Evolutionary conservation across 371 early-diverging fungal species (phyloP), one percentile per base, ranked within the genome.

Genomic region (Caulochytrium protostelioides): DNA sequence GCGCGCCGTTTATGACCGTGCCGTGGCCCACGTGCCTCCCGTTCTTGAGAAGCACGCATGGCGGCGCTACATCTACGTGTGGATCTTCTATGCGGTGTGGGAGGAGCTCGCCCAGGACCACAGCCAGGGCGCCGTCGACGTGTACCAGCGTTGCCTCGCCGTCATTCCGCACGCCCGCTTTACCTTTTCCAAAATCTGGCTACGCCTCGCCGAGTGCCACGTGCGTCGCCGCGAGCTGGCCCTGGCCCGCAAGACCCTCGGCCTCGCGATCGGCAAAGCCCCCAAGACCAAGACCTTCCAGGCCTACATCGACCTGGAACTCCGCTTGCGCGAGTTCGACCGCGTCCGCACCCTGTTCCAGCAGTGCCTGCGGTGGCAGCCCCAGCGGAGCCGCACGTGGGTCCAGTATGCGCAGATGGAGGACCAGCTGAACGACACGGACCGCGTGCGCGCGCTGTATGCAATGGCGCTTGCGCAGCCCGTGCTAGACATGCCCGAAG

Each of bases 181-280:
- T 41, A 94, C 94, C 2, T 91, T 95, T 63, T 85, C 81, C 33
- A 95, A 95, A 54, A 71, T 90, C 30, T 95, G 97, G 97, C 52
- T 87, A 4, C 46, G 78, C 21, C 84, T 75, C 50, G 90, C 91
- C 18, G 74, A 79, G 40, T 91, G 87, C 49, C 77, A 84, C 40
- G 68, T 91, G 40, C 75, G 97, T 12, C 79, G 69, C 32, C 35
- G 63, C 25, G 66, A 89, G 28, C 42, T 92, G 1, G 43, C 40
- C 6, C 50, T 58, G 9, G 91, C 90, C n/a, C 72, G 97, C 32
- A 78, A 75, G 29, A 38, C 67, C 4, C 55, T 97, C 20, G 94
- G 92, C 24, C 60, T 50, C 35, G 86, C 90, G 0, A 62, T 95
- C 28, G 91, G 87, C 12, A 37, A 39, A 10, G 24, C 52, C 34